These are phyloP conservation scores for Saccharomyces hybrid DNA, from an alignment of 1,139 yeast genomes.

Conservation along the genomic window DNA sequence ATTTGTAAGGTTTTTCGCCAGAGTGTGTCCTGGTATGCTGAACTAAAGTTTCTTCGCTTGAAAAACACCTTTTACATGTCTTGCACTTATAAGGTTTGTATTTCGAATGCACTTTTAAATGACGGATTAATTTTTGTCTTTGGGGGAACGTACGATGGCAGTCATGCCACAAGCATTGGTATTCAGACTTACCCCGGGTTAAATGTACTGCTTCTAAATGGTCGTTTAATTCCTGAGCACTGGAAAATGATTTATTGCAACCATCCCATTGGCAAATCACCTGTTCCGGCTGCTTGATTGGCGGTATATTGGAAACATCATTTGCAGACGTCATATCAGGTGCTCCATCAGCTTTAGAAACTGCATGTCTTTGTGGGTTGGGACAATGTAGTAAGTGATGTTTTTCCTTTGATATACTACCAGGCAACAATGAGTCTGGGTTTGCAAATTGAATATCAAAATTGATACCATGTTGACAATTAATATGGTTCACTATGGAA, in stretches of 20 bases:
- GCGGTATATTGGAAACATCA: not conserved
- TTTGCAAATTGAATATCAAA: constrained; percentile 27
- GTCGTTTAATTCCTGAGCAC: constrained; percentile 55
- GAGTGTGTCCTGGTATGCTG: constrained; percentile 80
- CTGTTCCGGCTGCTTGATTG: not conserved
- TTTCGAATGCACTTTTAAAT: constrained; percentile 80
- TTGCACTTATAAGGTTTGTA: constrained; percentile 68
- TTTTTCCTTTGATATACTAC: constrained; percentile 12
- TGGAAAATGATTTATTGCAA: constrained; percentile 45
- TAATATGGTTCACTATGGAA: constrained; percentile 52
- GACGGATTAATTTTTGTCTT: constrained; percentile 78
- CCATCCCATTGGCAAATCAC: constrained; percentile 24
- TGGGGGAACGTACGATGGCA: constrained; percentile 74
- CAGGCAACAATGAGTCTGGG: constrained; percentile 1
- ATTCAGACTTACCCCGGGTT: constrained; percentile 62
- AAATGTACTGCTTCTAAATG: constrained; percentile 65
- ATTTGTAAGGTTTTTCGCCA: constrained; percentile 76
- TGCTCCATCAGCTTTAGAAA: not conserved
- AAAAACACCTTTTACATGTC: constrained; percentile 58
- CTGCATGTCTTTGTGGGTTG: constrained; percentile 3
- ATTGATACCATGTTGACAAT: constrained; percentile 40
- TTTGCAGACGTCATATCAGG: not conserved
- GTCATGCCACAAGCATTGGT: constrained; percentile 69
- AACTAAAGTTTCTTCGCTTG: constrained; percentile 45
- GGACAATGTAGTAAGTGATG: constrained; percentile 14